Conservation (phyloP, 148 eudicot genomes). For the Spergularia marina region DNA sequence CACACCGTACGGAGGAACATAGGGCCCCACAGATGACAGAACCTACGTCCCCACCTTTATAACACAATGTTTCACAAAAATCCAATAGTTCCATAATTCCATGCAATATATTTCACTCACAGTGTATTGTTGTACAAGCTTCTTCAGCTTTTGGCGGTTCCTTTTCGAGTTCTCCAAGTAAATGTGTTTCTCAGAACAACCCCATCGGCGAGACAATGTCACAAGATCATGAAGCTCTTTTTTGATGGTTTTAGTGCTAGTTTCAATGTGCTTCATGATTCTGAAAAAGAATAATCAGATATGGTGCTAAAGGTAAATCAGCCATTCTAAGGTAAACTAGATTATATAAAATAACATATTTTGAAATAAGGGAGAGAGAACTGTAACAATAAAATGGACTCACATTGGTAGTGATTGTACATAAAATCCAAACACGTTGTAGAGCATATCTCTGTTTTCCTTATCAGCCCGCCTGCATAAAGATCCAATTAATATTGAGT, state of each 20-base stretch:
- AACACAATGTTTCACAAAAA: too few species aligned
- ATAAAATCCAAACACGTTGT: constrained; percentile 78
- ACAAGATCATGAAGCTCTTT: constrained; percentile 56
- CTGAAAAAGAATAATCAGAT: constrained; percentile 30
- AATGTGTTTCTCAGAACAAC: constrained; percentile 48
- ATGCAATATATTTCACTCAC: constrained; percentile 42
- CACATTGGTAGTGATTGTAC: constrained; percentile 79
- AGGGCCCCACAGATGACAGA: too few species aligned
- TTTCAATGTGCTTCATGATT: constrained; percentile 53
- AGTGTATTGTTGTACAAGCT: constrained; percentile 71
- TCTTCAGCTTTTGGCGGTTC: constrained; percentile 68
- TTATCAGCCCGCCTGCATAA: constrained; percentile 53
- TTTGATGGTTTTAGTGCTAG: constrained; percentile 56
- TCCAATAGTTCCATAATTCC: background rate
- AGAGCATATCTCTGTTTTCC: constrained; percentile 63
- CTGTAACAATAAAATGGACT: constrained; percentile 27
- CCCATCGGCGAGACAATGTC: constrained; percentile 63
- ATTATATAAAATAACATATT: background rate
- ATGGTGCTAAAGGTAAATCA: background rate
- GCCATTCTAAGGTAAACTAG: background rate
- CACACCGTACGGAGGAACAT: too few species aligned
- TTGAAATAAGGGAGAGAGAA: background rate
- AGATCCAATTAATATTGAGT: background rate
- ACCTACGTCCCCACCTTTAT: too few species aligned
- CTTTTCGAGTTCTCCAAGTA: constrained; percentile 65